These are phyloP conservation scores for Microdochium bolleyi DNA, from an alignment of 2,329 filamentous ascomycete species.

Conservation along the genomic window DNA sequence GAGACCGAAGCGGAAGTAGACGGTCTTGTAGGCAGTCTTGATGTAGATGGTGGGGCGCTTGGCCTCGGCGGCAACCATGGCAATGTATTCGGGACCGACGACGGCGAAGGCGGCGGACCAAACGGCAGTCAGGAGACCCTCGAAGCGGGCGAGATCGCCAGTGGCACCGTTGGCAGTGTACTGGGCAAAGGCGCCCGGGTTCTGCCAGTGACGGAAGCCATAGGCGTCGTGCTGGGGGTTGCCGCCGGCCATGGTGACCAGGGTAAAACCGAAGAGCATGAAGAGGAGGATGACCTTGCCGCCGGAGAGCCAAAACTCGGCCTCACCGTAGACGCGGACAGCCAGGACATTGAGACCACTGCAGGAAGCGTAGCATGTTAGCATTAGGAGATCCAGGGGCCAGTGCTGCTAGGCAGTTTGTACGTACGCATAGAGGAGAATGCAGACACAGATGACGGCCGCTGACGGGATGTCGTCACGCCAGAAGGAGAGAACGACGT, in stretches of 20 bases:
- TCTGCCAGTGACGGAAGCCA: conserved; percentile 29
- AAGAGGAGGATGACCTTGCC: conserved; percentile 27
- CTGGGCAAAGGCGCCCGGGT: conserved; percentile 46
- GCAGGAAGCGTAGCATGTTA: conserved; percentile 16
- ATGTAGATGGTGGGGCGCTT: conserved; percentile 50
- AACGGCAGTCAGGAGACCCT: conserved; percentile 53
- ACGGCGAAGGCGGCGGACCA: conserved; percentile 52
- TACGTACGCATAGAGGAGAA: conserved; percentile 31
- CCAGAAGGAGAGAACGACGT: conserved; percentile 38
- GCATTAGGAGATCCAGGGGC: too few species aligned
- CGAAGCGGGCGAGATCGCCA: conserved; percentile 48
- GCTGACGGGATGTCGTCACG: conserved; percentile 31
- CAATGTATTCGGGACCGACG: conserved; percentile 53
- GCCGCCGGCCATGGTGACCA: conserved; percentile 33
- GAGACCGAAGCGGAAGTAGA: conserved; percentile 56
- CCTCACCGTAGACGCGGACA: conserved; percentile 32
- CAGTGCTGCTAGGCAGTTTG: too few species aligned
- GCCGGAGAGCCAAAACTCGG: conserved; percentile 36
- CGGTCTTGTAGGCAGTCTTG: conserved; percentile 56
- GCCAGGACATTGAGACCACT: conserved; percentile 29
- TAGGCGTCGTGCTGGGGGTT: conserved; percentile 29
- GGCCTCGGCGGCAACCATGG: conserved; percentile 42
- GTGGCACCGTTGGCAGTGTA: conserved; percentile 40
- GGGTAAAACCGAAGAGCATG: conserved; percentile 26
- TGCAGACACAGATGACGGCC: conserved; percentile 34